Conservation (phyloP, 192 early-diverging fungal genomes). For the Linnemannia exigua region DNA sequence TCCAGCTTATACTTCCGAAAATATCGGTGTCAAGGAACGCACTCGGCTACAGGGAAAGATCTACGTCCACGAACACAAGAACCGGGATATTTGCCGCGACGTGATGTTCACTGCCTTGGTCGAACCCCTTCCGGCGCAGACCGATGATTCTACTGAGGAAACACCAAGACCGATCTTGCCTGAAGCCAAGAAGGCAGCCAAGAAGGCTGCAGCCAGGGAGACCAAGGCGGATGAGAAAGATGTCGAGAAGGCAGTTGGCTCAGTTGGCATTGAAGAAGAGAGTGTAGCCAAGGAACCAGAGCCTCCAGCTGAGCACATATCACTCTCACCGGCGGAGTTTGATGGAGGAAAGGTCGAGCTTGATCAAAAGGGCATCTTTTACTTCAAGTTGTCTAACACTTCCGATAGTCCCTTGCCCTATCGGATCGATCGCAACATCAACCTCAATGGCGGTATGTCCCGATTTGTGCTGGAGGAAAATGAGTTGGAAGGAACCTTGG, state of each 20-base stretch:
- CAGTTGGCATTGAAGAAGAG: no score
- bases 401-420: slow-evolving; percentile 42
- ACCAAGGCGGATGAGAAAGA: neutral
- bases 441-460: neutral
- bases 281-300: neutral
- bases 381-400: slow-evolving; percentile 66
- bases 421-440: slow-evolving; percentile 31
- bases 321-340: slow-evolving; percentile 59
- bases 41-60: slow-evolving; percentile 64
- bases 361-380: slow-evolving; percentile 62
- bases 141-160: neutral
- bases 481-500: slow-evolving; percentile 53
- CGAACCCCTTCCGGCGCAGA: slow-evolving; percentile 24
- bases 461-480: slow-evolving; percentile 54
- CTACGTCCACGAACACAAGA: slow-evolving; percentile 87
- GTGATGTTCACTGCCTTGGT: slow-evolving; percentile 73
- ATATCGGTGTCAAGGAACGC: slow-evolving; percentile 33
- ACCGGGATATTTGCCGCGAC: slow-evolving; percentile 81
- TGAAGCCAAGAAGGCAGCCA: neutral
- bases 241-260: neutral
- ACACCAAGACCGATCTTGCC: neutral
- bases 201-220: neutral
- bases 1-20: neutral
- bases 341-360: slow-evolving; percentile 68
- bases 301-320: slow-evolving; percentile 38